phyloP scores from a whole-genome alignment of 306 rosid genomes.

The Prosopis cineraria region DNA sequence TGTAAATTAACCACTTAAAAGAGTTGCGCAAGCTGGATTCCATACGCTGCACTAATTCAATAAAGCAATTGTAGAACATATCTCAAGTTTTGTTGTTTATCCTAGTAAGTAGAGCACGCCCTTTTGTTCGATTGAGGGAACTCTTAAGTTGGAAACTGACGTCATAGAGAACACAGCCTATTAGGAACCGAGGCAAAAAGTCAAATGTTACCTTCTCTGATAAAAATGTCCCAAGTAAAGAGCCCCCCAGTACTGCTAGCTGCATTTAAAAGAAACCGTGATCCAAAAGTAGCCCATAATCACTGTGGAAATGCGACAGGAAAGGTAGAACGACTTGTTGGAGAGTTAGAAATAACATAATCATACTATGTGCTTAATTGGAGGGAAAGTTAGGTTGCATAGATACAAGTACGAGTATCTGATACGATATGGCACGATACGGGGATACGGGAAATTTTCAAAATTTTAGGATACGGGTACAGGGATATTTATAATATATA shows the following conservation, averaged over 20 bases:
- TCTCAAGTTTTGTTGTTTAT: background rate
- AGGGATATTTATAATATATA: too few species aligned
- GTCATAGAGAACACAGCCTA: conserved; percentile 4
- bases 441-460: too few species aligned
- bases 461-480: too few species aligned
- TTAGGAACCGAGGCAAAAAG: conserved; percentile 26
- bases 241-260: conserved; percentile 96
- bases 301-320: conserved; percentile 3
- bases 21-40: conserved; percentile 42
- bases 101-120: background rate
- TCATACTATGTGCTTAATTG: background rate
- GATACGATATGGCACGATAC: too few species aligned
- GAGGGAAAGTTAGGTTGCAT: background rate
- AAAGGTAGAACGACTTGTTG: conserved; percentile 28
- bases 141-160: conserved; percentile 23
- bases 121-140: conserved; percentile 11
- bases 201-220: conserved; percentile 85
- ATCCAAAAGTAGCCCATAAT: conserved; percentile 11
- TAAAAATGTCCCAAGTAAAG: conserved; percentile 83
- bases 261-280: conserved; percentile 39
- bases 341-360: conserved; percentile 8
- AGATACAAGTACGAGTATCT: too few species aligned
- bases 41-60: conserved; percentile 22
- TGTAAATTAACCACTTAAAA: conserved; percentile 20
- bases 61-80: conserved; percentile 26